Percentiles rank a stretch among this genome's conserved stretches.
Conservation (phyloP, 345 rosid species). For the Corymbia maculata region DNA sequence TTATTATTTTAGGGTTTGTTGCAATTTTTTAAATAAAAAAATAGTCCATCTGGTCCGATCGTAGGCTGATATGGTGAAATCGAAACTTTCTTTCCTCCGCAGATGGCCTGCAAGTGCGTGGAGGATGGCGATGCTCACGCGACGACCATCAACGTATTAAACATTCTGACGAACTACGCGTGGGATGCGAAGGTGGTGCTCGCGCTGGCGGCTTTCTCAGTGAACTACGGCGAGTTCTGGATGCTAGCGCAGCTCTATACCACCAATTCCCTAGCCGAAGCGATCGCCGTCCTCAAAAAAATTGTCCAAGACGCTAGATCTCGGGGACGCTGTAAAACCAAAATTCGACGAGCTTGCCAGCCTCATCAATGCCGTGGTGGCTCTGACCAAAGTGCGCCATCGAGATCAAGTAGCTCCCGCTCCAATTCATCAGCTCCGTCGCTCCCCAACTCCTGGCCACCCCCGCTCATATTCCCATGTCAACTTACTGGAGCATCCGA, state of each 20-base stretch:
- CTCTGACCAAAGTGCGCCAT: constrained; percentile 36
- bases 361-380: constrained; percentile 29
- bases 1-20: too few species aligned
- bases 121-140: constrained; percentile 38
- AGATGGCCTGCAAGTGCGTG: constrained; percentile 40
- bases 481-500: constrained; percentile 53
- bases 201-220: constrained; percentile 44
- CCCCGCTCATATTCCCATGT: constrained; percentile 33
- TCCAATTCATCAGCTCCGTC: constrained; percentile 25
- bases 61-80: not conserved
- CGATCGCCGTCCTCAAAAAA: constrained; percentile 44
- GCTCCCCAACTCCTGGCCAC: constrained; percentile 13
- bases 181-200: constrained; percentile 56
- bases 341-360: constrained; percentile 23
- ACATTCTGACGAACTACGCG: constrained; percentile 19
- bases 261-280: constrained; percentile 46
- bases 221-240: constrained; percentile 52
- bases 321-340: constrained; percentile 12
- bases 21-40: too few species aligned
- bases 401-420: constrained; percentile 34
- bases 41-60: not conserved
- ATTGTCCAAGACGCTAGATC: constrained; percentile 29
- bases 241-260: constrained; percentile 37
- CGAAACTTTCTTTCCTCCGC: not conserved
- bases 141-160: constrained; percentile 26